Evolutionary conservation across 192 early-diverging fungal species (phyloP).

Genomic region (Coemansia sp.): DNA sequence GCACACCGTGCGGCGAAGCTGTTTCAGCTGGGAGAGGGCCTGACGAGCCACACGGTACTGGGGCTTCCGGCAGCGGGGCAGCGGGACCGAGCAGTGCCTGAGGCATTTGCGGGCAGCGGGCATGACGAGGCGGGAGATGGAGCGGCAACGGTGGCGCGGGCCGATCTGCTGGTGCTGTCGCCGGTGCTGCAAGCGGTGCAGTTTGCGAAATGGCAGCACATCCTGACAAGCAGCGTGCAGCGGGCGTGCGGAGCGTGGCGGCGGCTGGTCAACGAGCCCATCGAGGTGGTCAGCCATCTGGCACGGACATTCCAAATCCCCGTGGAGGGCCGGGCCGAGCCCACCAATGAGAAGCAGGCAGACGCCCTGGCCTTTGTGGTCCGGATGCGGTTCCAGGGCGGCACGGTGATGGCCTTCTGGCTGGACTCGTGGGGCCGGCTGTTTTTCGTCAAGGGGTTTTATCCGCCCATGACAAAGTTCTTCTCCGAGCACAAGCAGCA

Average conservation of each 20-base stretch:
- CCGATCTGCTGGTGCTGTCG: slow-evolving; percentile 33
- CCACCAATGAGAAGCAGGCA: background rate
- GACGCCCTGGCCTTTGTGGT: slow-evolving; percentile 19
- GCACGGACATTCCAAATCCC: slow-evolving; percentile 23
- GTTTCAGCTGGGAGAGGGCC: slow-evolving; percentile 18
- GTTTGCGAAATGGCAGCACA: slow-evolving; percentile 49
- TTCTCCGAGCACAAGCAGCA: background rate
- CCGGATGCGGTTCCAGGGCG: slow-evolving; percentile 46
- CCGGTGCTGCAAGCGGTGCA: slow-evolving; percentile 42
- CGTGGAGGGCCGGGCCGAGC: background rate
- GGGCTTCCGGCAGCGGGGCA: background rate
- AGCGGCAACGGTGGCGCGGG: slow-evolving; percentile 14
- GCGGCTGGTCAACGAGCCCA: slow-evolving; percentile 42
- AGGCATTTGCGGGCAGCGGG: slow-evolving; percentile 17
- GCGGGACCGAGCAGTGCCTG: slow-evolving; percentile 10
- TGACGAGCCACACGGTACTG: slow-evolving; percentile 5
- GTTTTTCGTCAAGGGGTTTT: slow-evolving; percentile 41
- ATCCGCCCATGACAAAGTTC: slow-evolving; percentile 18
- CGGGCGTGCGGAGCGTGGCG: slow-evolving; percentile 42
- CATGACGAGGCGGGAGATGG: background rate
- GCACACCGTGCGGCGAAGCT: slow-evolving; percentile 24
- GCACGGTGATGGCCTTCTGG: slow-evolving; percentile 46
- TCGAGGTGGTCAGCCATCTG: slow-evolving; percentile 48
- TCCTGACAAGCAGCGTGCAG: slow-evolving; percentile 24
- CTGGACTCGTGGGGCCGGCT: slow-evolving; percentile 23